Evolutionary conservation across 2,329 filamentous ascomycete genomes (phyloP), one percentile per base, ranked within the genome.

Genomic region (Paecilomyces dactylethromorphus): DNA sequence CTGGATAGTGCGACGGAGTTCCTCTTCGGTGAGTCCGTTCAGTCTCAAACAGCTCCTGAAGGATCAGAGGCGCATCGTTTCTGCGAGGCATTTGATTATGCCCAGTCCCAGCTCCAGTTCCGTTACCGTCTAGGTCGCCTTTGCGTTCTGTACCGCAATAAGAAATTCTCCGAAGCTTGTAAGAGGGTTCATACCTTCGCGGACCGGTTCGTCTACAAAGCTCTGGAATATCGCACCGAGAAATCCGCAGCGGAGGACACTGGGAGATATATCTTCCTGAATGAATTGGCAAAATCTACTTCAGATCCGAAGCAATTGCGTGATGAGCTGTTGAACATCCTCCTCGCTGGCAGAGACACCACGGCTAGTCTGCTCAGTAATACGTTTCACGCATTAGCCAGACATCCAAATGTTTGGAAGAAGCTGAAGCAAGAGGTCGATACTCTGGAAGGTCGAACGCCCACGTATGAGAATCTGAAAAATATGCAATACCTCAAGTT

Each of bases 1-100:
- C 78, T 90, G 18, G 87, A 90, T 61, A 83, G 84, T 0, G 84
- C 86, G 0, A 89, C 86, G 0, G 84, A 87, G 53, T 88, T 90
- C 63, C 73, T 90, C 3, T 86, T 90, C 53, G 87, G 87, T 6
- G 76, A 84, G 53, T 83, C 79, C 55, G 79, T 80, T 2, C 73
- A 79, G 60, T 79, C 78, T 13, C 65, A 83, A 33, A 72, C 45
- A 21, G 55, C 7, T 53, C 52, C 13, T 45, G 26, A 39, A 6
- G 57, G 58, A 6, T 78, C 79, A 59, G 68, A 71, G 0, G 65
- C 74, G 45, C 26, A 29, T 29, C 26, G 26, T 29, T 29, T 29
- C 26, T 29, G 26, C 26, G 26, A 29, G 26, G 69, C 69, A 6
- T 79, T 80, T 60, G 68, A 71, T 6, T 69, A 70, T 58, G 60